Evolutionary conservation across 768 basidiomycete genomes (phyloP).

Genomic region (Boletus rex-veris): DNA sequence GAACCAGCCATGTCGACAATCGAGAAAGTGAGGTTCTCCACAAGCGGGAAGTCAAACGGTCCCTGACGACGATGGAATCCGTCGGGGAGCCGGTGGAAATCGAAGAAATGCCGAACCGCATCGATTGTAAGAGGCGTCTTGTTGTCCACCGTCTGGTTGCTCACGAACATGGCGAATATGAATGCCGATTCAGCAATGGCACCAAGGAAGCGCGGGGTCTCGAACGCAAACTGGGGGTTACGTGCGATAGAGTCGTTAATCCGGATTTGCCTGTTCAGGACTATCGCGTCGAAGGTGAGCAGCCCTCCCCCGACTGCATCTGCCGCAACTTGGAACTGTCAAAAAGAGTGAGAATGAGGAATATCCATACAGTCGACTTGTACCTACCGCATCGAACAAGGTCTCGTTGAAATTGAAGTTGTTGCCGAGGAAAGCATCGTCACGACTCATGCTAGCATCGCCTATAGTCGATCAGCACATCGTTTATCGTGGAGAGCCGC

Average conservation of each 20-base stretch:
- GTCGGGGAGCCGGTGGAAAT: slow-evolving; percentile 11
- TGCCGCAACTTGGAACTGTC: slow-evolving; percentile 12
- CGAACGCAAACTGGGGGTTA: slow-evolving; percentile 19
- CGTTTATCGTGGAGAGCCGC: no score
- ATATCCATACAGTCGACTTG: no score
- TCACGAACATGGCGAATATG: slow-evolving; percentile 20
- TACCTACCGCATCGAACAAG: slow-evolving; percentile 15
- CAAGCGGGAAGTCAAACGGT: not conserved
- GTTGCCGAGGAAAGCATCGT: slow-evolving; percentile 19
- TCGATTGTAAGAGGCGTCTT: slow-evolving; percentile 5
- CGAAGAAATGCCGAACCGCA: slow-evolving; percentile 12
- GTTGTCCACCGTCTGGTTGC: slow-evolving; percentile 14
- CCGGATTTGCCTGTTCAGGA: slow-evolving; percentile 11
- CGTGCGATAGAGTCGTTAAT: slow-evolving; percentile 22
- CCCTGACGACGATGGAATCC: slow-evolving; percentile 16
- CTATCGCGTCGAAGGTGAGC: slow-evolving; percentile 17
- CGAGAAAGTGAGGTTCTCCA: not conserved
- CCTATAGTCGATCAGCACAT: slow-evolving; percentile 3
- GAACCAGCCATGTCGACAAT: not conserved
- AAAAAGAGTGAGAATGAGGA: no score
- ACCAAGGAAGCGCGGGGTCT: slow-evolving; percentile 12
- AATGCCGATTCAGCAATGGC: slow-evolving; percentile 15
- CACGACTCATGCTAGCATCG: slow-evolving; percentile 21
- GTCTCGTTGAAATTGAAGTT: slow-evolving; percentile 24
- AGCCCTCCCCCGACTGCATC: slow-evolving; percentile 11